Conservation (phyloP, 2,329 filamentous ascomycete genomes). For the Ophiosphaerella herpotricha region DNA sequence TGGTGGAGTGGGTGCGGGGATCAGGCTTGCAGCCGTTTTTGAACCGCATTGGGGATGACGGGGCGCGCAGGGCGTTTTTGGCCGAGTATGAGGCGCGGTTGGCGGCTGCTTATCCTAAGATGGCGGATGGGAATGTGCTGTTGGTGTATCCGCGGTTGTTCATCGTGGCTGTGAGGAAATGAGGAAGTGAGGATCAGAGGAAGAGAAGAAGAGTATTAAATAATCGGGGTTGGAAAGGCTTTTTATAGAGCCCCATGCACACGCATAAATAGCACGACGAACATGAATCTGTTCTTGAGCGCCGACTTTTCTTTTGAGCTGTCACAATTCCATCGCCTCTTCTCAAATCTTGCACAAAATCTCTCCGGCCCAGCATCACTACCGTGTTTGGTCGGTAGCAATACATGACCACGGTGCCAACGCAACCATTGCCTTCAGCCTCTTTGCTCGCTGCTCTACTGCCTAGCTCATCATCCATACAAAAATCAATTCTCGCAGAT, state of each 20-base stretch:
- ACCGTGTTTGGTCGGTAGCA: no score
- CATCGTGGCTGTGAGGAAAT: conserved; percentile 48
- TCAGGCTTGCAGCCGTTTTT: conserved; percentile 62
- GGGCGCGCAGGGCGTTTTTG: conserved; percentile 50
- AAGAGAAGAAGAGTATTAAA: not conserved
- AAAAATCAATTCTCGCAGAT: not conserved
- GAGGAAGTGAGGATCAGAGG: not conserved
- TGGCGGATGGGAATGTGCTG: conserved; percentile 59
- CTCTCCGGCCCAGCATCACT: no score
- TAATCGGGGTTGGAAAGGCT: not conserved
- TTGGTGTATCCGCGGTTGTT: conserved; percentile 63
- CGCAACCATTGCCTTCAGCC: no score
- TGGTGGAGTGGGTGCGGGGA: conserved; percentile 65
- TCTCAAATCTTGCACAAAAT: no score
- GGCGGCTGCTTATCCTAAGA: conserved; percentile 50
- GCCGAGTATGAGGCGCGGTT: conserved; percentile 53
- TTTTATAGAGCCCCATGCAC: not conserved
- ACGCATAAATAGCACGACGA: not conserved
- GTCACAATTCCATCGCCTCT: no score
- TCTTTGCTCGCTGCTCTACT: no score
- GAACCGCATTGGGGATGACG: conserved; percentile 52
- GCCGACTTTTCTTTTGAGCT: not conserved
- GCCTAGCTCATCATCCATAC: no score
- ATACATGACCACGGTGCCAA: no score
- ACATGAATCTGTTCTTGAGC: no score